These are phyloP conservation scores for Coffea eugenioides DNA, from an alignment of 257 asterid genomes.

Conservation along the genomic window DNA sequence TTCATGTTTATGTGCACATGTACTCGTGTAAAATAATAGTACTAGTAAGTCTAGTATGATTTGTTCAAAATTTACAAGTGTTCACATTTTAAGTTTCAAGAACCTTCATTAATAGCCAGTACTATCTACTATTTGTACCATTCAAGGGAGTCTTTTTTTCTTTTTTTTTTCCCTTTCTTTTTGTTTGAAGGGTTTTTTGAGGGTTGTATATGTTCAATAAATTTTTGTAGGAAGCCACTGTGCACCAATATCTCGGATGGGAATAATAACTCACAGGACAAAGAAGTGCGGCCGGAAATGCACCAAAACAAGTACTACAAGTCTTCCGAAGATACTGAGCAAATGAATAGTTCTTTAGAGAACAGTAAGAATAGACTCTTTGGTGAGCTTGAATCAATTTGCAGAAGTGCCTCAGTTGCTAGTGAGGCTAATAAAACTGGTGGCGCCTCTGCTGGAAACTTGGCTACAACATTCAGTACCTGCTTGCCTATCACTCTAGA, in stretches of 20 bases:
- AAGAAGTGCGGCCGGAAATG: conserved; percentile 28
- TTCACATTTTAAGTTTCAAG: not conserved
- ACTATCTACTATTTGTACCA: not conserved
- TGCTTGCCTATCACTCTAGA: conserved; percentile 2
- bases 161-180: not conserved
- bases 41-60: not conserved
- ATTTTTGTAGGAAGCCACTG: conserved; percentile 55
- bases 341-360: conserved; percentile 28
- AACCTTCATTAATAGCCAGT: not conserved
- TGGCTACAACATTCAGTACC: conserved; percentile 10
- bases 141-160: no score
- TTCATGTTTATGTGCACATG: conserved; percentile 12
- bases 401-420: conserved; percentile 30
- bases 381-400: conserved; percentile 70
- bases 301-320: conserved; percentile 12
- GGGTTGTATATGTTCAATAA: conserved; percentile 6
- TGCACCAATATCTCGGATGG: conserved; percentile 34
- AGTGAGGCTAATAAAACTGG: conserved; percentile 32
- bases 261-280: conserved; percentile 35
- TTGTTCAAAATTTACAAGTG: not conserved
- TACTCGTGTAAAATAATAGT: not conserved
- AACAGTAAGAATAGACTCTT: conserved; percentile 24
- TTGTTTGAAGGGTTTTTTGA: not conserved
- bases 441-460: conserved; percentile 26
- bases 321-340: conserved; percentile 16